phyloP scores from a whole-genome alignment of 139 green algal genomes.

The Asterochloris erici region DNA sequence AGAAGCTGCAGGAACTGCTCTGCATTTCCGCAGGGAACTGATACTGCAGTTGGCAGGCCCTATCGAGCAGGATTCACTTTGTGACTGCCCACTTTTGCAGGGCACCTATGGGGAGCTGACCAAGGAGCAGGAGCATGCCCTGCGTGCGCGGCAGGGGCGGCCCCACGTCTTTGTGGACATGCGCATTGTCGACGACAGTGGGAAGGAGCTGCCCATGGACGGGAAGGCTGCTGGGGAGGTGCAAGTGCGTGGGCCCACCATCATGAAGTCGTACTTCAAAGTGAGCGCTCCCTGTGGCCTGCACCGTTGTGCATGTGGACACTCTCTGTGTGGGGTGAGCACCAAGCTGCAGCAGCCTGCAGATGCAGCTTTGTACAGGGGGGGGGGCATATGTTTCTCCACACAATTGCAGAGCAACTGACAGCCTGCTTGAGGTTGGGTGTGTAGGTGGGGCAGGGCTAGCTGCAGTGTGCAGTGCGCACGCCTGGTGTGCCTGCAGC shows the following conservation, averaged over 20 bases:
- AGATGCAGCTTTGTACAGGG: too few species aligned
- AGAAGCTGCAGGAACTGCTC: too few species aligned
- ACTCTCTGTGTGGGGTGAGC: too few species aligned
- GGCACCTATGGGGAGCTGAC: conserved; percentile 20
- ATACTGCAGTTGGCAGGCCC: background rate
- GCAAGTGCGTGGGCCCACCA: conserved; percentile 60
- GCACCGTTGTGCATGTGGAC: too few species aligned
- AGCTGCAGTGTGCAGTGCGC: too few species aligned
- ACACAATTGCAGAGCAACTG: too few species aligned
- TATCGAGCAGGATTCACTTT: background rate
- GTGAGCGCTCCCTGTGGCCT: background rate
- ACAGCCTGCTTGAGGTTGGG: too few species aligned
- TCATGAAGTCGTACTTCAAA: conserved; percentile 56
- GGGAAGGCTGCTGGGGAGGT: conserved; percentile 58
- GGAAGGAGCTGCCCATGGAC: conserved; percentile 40
- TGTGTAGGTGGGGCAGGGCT: too few species aligned
- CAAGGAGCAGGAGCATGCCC: conserved; percentile 20
- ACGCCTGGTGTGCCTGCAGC: too few species aligned
- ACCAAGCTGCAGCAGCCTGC: too few species aligned
- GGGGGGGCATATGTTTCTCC: too few species aligned
- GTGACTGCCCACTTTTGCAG: background rate
- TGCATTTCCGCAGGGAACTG: too few species aligned
- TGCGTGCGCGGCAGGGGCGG: conserved; percentile 55
- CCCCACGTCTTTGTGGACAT: conserved; percentile 57
- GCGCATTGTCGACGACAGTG: conserved; percentile 59